Base-by-base conservation (phyloP, 768 basidiomycete genomes). In the Lactarius psammicola region DNA sequence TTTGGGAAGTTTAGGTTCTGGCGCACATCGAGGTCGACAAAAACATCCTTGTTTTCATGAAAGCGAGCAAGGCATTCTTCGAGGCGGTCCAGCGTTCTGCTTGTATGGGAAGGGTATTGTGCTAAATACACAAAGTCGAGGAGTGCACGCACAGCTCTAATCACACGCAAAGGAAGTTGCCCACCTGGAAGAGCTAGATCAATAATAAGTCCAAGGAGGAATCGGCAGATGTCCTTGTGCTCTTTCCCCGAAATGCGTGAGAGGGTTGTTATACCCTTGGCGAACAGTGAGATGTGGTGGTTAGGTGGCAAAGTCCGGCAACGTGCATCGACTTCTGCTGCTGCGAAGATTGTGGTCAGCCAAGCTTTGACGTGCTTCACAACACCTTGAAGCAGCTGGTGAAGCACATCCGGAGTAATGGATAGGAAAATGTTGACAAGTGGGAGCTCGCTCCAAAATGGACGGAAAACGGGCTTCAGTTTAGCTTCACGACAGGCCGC, bases 1-100 rank as follows among this genome's bases (percentile, higher is more conserved):
- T 75, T 76, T 0, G 72, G 73, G 0, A 75, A 33, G 4, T 70
- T 61, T 67, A 75, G 73, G 28, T 72, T 15, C 0, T 60, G 42
- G 0, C 71, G 69, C 0, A 72, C 59, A 2, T 71, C 69, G 20
- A 72, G 69, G 5, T 72, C 68, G 4, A 70, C 31, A 56, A 76
- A 75, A 8, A 74, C 59, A 0, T 11, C 1, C 38, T 76, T 75
- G 55, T 73, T 64, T 0, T 46, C 55, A 44, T 75, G 75, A 49
- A 75, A 76, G 0, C 20, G 6, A 0, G n/a, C 0, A 0, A 75
- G 68, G 0, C 69, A 68, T 0, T 63, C 63, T 1, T 71, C 44
- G 1, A 76, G 66, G 2, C 13, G 46, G 0, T 40, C 9, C 0
- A 73, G 70, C 1, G 73, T 70, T 0, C 26, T 44, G 0, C 36